phyloP scores from a whole-genome alignment of 305 asterid genomes.

The Fraxinus latifolia region DNA sequence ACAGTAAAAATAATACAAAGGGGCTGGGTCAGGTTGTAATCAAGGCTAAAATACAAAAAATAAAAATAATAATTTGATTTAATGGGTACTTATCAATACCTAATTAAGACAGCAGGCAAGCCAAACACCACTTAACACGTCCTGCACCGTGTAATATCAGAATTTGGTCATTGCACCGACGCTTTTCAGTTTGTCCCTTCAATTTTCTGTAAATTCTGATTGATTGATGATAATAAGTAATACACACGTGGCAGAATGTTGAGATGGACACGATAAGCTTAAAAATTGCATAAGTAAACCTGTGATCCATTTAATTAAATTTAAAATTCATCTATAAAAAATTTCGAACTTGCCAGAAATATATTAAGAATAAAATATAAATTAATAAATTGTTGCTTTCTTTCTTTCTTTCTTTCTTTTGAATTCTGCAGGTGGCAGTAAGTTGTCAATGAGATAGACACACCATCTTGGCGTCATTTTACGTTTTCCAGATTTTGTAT shows the following conservation, averaged over 20 bases:
- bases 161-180: background rate
- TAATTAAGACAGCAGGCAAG: slow-evolving; percentile 7
- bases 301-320: no score
- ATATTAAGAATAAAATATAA: no score
- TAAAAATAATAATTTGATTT: background rate
- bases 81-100: slow-evolving; percentile 7
- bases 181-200: background rate
- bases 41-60: background rate
- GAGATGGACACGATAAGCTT: background rate
- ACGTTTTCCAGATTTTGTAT: background rate
- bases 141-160: background rate
- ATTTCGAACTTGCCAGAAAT: no score
- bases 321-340: no score
- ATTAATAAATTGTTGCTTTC: no score
- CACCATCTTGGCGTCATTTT: background rate
- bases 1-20: background rate
- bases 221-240: background rate
- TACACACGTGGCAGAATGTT: background rate
- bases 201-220: background rate
- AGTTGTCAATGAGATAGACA: background rate
- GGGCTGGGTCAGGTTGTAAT: background rate
- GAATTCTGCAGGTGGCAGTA: background rate
- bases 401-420: background rate
- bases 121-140: slow-evolving; percentile 10
- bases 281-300: no score